These are phyloP conservation scores for Candida broadrunensis DNA, from an alignment of 805 yeast genomes.

Conservation along the genomic window DNA sequence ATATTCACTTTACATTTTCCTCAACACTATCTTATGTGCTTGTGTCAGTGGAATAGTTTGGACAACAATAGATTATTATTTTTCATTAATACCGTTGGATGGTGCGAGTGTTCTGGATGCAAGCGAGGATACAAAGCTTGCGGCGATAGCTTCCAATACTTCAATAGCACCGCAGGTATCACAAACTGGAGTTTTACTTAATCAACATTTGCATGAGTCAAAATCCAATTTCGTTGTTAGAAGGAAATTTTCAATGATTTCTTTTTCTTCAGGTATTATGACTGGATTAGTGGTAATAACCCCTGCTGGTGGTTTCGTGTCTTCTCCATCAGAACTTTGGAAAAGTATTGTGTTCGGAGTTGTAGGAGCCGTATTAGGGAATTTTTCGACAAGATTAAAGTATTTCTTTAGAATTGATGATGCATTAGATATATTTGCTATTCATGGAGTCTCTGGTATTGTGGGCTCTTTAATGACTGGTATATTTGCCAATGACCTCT, in stretches of 20 bases:
- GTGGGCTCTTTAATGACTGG: slow-evolving; percentile 41
- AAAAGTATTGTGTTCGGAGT: slow-evolving; percentile 38
- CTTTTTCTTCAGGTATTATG: slow-evolving; percentile 39
- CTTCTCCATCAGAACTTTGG: slow-evolving; percentile 36
- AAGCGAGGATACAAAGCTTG: background rate
- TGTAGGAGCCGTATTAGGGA: slow-evolving; percentile 34
- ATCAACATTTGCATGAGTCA: slow-evolving; percentile 16
- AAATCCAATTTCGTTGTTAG: slow-evolving; percentile 12
- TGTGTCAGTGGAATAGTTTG: slow-evolving; percentile 34
- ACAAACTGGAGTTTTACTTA: slow-evolving; percentile 13
- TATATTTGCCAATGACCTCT: slow-evolving; percentile 31
- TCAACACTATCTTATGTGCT: slow-evolving; percentile 32
- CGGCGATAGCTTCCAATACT: background rate
- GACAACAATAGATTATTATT: slow-evolving; percentile 36
- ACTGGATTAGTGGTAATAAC: slow-evolving; percentile 42
- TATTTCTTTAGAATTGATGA: slow-evolving; percentile 39
- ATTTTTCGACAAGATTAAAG: slow-evolving; percentile 38
- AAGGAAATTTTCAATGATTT: slow-evolving; percentile 34
- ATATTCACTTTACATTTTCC: slow-evolving; percentile 26
- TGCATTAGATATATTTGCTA: slow-evolving; percentile 41
- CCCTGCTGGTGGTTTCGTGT: slow-evolving; percentile 41
- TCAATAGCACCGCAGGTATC: slow-evolving; percentile 4
- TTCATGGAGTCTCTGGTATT: slow-evolving; percentile 42
- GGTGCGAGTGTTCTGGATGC: slow-evolving; percentile 8
- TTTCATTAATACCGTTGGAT: slow-evolving; percentile 37